Evolutionary conservation across 768 basidiomycete species (phyloP), one percentile per base, ranked within the genome.

Genomic region (Leccinum broughii): DNA sequence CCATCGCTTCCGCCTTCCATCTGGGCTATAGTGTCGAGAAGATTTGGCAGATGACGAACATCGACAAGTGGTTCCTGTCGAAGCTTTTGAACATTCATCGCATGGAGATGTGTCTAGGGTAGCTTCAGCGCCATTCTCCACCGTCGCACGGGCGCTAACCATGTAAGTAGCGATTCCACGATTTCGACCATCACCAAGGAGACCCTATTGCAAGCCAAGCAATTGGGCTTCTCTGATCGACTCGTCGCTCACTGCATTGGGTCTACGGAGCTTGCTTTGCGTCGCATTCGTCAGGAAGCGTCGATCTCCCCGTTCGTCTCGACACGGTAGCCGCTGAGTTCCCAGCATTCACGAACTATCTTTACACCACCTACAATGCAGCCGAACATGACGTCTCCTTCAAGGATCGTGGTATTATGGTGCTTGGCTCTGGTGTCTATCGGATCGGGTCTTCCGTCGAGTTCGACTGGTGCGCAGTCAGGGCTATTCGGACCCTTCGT

Each of bases 381-480:
- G 78, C 88, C 62, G 93, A 96, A 72, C 93, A 98, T 72, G 96
- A 98, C 72, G 76, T 98, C 66, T 73, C 78, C 6, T 99, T 99
- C 78, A 76, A 87, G 54, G 97, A 99, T 70, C 84, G 89, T 59
- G 97, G 96, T 64, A 88, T 98, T 62, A 96, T 98, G 85, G 97
- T 98, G 3, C 83, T 98, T 46, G 97, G 97, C 34, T 98, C 96
- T 14, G 97, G 97, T 59, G 96, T 98, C 3, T 99, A 99, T 77
- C 89, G 97, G 56, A 99, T 99, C 66, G 96, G 97, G 17, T 98
- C 96, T 2, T 98, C 95, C 4, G 96, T 99, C 75, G 96, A 99
- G 78, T 98, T 99, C 77, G 96, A 98, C 73, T 99, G 96, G 96
- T 98, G 96, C 75, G 97, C 96, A 15, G 96, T 99, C 56, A 89